Conservation (phyloP, 2,329 filamentous ascomycete species). For the Fusarium torreyae region DNA sequence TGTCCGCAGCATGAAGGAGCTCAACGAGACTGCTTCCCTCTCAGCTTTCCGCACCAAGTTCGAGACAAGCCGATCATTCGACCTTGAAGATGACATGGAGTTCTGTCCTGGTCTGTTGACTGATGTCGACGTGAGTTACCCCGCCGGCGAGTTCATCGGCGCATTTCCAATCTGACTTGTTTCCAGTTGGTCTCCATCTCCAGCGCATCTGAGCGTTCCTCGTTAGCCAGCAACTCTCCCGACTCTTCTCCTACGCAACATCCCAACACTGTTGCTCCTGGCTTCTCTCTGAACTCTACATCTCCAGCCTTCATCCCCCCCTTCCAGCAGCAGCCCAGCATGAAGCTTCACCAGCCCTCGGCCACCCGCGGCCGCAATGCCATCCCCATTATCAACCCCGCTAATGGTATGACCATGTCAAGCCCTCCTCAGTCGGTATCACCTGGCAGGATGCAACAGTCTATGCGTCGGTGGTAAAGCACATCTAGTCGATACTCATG, state of each 20-base stretch:
- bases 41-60: constrained; percentile 88
- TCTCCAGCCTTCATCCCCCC: constrained; percentile 78
- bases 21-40: constrained; percentile 82
- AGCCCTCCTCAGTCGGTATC: constrained; percentile 85
- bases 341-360: constrained; percentile 92
- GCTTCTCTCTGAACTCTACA: constrained; percentile 79
- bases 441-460: constrained; percentile 72
- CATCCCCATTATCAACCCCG: constrained; percentile 97
- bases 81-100: constrained; percentile 95
- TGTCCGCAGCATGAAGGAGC: constrained; percentile 88
- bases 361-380: constrained; percentile 93
- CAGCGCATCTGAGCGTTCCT: constrained; percentile 94
- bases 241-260: constrained; percentile 93
- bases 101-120: constrained; percentile 95
- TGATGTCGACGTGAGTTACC: constrained; percentile 86
- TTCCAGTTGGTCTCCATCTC: constrained; percentile 89
- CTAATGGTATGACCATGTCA: constrained; percentile 87
- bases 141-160: constrained; percentile 30
- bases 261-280: constrained; percentile 82
- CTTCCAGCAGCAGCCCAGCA: constrained; percentile 75
- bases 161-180: constrained; percentile 51
- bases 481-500: constrained; percentile 45
- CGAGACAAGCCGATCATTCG: constrained; percentile 92
- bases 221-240: constrained; percentile 93
- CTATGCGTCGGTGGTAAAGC: constrained; percentile 69